Evolutionary conservation across 2,329 filamentous ascomycete genomes (phyloP).

Genomic region (Hansfordia pulvinata): DNA sequence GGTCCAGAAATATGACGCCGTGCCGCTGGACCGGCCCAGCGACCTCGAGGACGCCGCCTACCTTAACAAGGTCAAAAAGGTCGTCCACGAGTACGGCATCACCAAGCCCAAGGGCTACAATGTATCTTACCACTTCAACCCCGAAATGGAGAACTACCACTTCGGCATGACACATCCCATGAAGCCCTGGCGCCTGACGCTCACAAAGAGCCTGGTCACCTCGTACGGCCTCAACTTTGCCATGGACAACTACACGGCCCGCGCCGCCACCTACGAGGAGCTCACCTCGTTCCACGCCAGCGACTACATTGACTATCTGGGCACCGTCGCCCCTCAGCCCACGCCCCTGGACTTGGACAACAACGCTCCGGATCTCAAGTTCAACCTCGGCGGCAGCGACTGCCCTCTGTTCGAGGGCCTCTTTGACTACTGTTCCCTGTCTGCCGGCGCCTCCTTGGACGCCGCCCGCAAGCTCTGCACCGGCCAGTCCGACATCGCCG

Average conservation of each 20-base stretch:
- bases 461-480: constrained; percentile 81
- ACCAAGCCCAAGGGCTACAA: constrained; percentile 72
- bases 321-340: constrained; percentile 52
- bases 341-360: constrained; percentile 53
- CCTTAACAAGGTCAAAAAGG: constrained; percentile 42
- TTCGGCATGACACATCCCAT: constrained; percentile 96
- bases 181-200: constrained; percentile 94
- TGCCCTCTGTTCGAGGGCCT: constrained; percentile 95
- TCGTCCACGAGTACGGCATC: constrained; percentile 53
- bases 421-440: constrained; percentile 89
- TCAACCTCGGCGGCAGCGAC: constrained; percentile 82
- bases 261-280: constrained; percentile 77
- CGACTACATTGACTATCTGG: constrained; percentile 86
- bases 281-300: constrained; percentile 73
- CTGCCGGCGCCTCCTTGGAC: constrained; percentile 80
- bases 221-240: constrained; percentile 92
- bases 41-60: constrained; percentile 42
- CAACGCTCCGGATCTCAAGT: constrained; percentile 51
- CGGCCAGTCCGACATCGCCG: constrained; percentile 82
- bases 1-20: constrained; percentile 34
- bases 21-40: constrained; percentile 33
- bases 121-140: constrained; percentile 92
- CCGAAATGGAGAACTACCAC: constrained; percentile 89
- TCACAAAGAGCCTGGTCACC: constrained; percentile 89
- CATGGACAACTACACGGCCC: constrained; percentile 86